Percentiles rank a stretch among this genome's conserved stretches.
Conservation (phyloP, 1,139 yeast genomes). For the Yamadazyma jaroonii region DNA sequence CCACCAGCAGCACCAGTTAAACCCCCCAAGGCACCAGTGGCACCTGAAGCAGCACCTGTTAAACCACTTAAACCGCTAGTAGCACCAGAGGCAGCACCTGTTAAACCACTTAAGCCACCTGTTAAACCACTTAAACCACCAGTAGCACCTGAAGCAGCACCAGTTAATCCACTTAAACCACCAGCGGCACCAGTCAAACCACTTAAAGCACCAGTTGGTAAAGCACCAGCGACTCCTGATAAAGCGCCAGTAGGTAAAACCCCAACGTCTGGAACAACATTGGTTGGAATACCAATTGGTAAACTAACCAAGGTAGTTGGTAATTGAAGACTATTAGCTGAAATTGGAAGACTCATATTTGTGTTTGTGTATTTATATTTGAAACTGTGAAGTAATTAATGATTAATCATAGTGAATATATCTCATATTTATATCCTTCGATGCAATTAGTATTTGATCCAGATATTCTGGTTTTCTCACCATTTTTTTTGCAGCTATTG, state of each 20-base stretch:
- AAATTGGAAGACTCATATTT: no score
- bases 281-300: conserved; percentile 4
- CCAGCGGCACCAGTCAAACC: neutral
- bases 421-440: no score
- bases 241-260: conserved; percentile 2
- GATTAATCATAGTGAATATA: no score
- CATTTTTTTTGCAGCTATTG: no score
- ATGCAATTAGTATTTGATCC: no score
- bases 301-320: conserved; percentile 8
- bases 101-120: neutral
- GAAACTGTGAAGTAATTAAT: neutral
- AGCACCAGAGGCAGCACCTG: neutral
- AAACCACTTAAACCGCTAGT: conserved; percentile 2
- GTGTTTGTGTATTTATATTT: neutral
- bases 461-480: no score
- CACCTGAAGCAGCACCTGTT: neutral
- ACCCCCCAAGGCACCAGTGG: neutral
- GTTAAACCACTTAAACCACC: no score
- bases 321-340: no score
- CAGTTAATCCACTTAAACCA: neutral
- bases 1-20: neutral
- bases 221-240: conserved; percentile 7
- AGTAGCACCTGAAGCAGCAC: no score
- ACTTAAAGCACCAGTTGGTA: conserved; percentile 4
- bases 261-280: neutral